Percentiles rank a stretch among this genome's conserved stretches.
Evolutionary conservation across 2,329 filamentous ascomycete genomes (phyloP).

Genomic region (Claviceps pazoutovae): DNA sequence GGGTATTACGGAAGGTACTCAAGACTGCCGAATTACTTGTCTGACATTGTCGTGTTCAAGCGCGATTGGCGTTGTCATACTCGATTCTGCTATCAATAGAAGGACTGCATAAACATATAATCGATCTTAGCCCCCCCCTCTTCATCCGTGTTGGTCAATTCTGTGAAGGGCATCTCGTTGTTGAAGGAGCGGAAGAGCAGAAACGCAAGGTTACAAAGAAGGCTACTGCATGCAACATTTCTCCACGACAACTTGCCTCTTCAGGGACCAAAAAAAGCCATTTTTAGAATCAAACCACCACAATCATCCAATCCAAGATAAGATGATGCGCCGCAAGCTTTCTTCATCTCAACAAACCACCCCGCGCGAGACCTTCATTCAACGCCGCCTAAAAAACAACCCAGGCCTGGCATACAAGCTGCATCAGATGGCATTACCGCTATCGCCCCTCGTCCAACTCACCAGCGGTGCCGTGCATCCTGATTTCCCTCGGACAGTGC

Average conservation of each 20-base stretch:
- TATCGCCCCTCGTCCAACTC: slow-evolving; percentile 53
- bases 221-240: too few relatives aligned
- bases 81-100: background rate
- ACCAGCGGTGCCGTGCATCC: slow-evolving; percentile 48
- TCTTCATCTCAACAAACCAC: slow-evolving; percentile 12
- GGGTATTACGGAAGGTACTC: background rate
- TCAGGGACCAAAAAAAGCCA: too few relatives aligned
- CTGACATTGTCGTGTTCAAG: slow-evolving; percentile 3
- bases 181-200: too few relatives aligned
- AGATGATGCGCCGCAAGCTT: slow-evolving; percentile 21
- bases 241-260: too few relatives aligned
- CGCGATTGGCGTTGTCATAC: background rate
- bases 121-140: background rate
- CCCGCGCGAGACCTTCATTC: slow-evolving; percentile 16
- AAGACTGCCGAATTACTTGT: background rate
- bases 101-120: slow-evolving; percentile 2
- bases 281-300: too few relatives aligned
- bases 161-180: background rate
- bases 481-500: slow-evolving; percentile 49
- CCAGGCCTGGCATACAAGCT: slow-evolving; percentile 47
- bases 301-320: too few relatives aligned
- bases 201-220: too few relatives aligned
- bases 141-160: too few relatives aligned
- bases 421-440: slow-evolving; percentile 47
- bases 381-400: slow-evolving; percentile 26